These are phyloP conservation scores for Cytospora piceicola DNA, from an alignment of 2,329 filamentous ascomycete genomes.

Conservation along the genomic window DNA sequence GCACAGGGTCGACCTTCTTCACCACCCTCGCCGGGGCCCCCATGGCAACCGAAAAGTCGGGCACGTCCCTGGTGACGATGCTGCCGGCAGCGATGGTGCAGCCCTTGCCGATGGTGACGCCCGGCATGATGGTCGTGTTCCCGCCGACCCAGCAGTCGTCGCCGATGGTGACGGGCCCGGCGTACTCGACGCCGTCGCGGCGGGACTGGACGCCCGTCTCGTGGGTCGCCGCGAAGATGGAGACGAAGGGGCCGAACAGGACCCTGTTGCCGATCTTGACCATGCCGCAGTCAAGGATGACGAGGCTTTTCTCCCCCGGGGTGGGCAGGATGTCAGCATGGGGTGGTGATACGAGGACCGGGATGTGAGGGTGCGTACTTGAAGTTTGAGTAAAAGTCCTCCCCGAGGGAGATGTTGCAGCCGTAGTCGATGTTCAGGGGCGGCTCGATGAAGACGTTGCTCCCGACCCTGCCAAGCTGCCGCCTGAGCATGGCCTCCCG, in stretches of 20 bases:
- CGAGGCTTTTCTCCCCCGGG: slow-evolving; percentile 48
- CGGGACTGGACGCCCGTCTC: slow-evolving; percentile 63
- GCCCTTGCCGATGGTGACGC: slow-evolving; percentile 57
- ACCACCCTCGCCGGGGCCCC: slow-evolving; percentile 54
- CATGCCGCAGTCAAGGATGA: slow-evolving; percentile 73
- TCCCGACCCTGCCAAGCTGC: slow-evolving; percentile 55
- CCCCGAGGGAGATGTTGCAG: slow-evolving; percentile 64
- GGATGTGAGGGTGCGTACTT: slow-evolving; percentile 42
- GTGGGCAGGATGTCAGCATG: slow-evolving; percentile 31
- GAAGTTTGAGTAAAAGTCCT: slow-evolving; percentile 67
- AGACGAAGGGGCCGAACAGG: slow-evolving; percentile 72
- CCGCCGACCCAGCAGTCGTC: slow-evolving; percentile 62
- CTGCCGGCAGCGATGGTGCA: slow-evolving; percentile 55
- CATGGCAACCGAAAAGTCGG: slow-evolving; percentile 52
- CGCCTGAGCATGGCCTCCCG: slow-evolving; percentile 52
- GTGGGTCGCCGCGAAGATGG: slow-evolving; percentile 72
- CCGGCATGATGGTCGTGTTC: slow-evolving; percentile 53
- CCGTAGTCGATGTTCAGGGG: slow-evolving; percentile 68
- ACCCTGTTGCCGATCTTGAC: slow-evolving; percentile 73
- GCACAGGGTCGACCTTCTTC: slow-evolving; percentile 48
- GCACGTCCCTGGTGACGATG: slow-evolving; percentile 55
- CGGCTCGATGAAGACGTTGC: slow-evolving; percentile 61
- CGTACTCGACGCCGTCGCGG: slow-evolving; percentile 52
- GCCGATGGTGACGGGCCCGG: slow-evolving; percentile 50
- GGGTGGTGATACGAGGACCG: slow-evolving; percentile 43